phyloP scores from a whole-genome alignment of 257 asterid genomes.

The Solanum gandarillasii region DNA sequence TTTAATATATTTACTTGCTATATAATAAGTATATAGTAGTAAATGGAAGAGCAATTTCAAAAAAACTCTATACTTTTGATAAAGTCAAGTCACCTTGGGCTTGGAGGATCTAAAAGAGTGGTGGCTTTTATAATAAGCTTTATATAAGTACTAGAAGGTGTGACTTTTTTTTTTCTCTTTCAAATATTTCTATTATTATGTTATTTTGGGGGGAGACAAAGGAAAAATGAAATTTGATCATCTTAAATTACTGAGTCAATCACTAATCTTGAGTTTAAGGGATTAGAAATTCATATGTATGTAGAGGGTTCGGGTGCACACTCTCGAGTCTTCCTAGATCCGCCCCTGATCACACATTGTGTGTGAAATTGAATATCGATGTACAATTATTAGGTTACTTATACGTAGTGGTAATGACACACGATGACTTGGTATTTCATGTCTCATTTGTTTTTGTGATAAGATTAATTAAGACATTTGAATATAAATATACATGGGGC shows the following conservation, averaged over 20 bases:
- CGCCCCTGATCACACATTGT: too few species aligned
- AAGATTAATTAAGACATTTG: too few species aligned
- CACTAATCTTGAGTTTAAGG: background rate
- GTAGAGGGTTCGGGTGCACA: too few species aligned
- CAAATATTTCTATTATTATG: background rate
- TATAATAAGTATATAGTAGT: background rate
- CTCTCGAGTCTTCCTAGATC: too few species aligned
- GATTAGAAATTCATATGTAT: too few species aligned
- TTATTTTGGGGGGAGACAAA: too few species aligned
- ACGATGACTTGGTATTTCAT: too few species aligned
- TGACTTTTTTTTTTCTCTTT: background rate
- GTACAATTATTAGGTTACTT: too few species aligned
- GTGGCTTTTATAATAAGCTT: background rate
- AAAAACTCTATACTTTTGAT: background rate
- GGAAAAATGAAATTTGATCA: background rate
- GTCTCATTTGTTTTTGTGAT: too few species aligned
- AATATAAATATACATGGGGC: too few species aligned
- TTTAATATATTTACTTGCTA: background rate
- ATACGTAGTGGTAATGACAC: too few species aligned
- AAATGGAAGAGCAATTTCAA: background rate
- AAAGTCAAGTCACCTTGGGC: background rate
- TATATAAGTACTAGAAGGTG: background rate
- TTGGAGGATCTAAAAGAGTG: background rate
- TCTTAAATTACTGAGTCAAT: background rate
- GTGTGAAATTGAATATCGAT: too few species aligned